Conservation (phyloP, 371 early-diverging fungal genomes). For the Haplosporangium sp. region DNA sequence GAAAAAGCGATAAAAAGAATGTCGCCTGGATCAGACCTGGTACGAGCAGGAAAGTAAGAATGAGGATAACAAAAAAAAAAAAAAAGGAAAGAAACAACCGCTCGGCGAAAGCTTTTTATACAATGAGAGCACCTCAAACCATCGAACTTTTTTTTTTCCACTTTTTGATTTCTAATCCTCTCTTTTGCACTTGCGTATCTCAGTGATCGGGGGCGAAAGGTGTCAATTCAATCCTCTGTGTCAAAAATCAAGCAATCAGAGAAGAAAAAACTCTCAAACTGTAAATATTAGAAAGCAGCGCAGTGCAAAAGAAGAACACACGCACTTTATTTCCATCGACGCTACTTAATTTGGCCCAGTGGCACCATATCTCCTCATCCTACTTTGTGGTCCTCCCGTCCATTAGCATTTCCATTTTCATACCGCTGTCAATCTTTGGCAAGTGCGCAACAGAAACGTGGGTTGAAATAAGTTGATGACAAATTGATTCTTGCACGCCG, state of each 20-base stretch:
- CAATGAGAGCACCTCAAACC: not conserved
- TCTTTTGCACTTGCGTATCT: not conserved
- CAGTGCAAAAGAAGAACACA: not conserved
- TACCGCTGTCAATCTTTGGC: no score
- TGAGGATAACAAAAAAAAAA: not conserved
- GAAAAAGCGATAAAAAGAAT: not conserved
- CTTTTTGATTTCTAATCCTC: constrained; percentile 1
- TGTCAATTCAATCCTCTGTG: not conserved
- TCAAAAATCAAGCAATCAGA: not conserved
- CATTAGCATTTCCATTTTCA: no score
- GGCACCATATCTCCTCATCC: not conserved
- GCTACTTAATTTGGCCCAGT: not conserved
- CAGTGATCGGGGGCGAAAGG: not conserved
- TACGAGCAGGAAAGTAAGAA: not conserved
- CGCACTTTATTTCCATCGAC: not conserved
- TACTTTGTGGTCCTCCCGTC: not conserved
- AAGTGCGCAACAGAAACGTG: no score
- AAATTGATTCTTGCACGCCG: no score
- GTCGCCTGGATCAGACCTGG: not conserved
- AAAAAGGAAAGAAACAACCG: not conserved
- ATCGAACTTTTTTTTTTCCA: not conserved
- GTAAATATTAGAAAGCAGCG: not conserved
- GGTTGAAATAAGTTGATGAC: no score
- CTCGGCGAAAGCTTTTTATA: not conserved
- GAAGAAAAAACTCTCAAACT: no score